Conservation (phyloP, 2,329 filamentous ascomycete genomes). For the Aspergillus bombycis region DNA sequence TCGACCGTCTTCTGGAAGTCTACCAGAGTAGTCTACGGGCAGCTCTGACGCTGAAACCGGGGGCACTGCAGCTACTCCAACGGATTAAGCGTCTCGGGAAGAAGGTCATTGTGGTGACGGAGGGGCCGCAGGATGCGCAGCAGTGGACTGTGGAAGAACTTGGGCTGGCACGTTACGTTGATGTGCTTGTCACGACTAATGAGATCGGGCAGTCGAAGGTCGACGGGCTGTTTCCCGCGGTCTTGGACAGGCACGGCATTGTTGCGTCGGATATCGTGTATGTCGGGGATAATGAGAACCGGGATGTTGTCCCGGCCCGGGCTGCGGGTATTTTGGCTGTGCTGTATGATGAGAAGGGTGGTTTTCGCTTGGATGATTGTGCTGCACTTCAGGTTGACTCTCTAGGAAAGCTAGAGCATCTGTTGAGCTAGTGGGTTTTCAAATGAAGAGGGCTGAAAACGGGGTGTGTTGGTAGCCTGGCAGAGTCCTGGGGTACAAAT, state of each 20-base stretch:
- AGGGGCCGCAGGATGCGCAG: conserved; percentile 54
- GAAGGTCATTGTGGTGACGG: conserved; percentile 50
- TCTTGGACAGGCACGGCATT: conserved; percentile 28
- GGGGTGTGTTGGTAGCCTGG: not conserved
- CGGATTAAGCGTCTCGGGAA: conserved; percentile 39
- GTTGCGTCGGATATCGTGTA: conserved; percentile 26
- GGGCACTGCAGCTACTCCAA: conserved; percentile 40
- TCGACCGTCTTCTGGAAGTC: conserved; percentile 16
- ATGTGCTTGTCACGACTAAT: conserved; percentile 40
- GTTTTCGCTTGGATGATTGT: not conserved
- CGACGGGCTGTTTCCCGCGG: conserved; percentile 33
- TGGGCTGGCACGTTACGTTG: conserved; percentile 28
- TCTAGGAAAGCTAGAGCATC: not conserved
- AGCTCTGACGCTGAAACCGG: conserved; percentile 40
- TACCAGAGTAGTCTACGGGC: conserved; percentile 18
- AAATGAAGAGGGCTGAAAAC: not conserved
- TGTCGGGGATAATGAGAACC: conserved; percentile 31
- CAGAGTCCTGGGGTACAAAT: not conserved
- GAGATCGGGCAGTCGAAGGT: conserved; percentile 34
- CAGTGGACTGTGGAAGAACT: conserved; percentile 46
- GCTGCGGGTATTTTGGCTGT: conserved; percentile 27
- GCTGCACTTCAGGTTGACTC: not conserved
- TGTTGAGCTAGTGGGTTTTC: not conserved
- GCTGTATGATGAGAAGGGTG: not conserved
- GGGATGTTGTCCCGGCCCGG: conserved; percentile 32